These are phyloP conservation scores for Lipomyces sp. DNA, from an alignment of 805 yeast species.

Conservation along the genomic window DNA sequence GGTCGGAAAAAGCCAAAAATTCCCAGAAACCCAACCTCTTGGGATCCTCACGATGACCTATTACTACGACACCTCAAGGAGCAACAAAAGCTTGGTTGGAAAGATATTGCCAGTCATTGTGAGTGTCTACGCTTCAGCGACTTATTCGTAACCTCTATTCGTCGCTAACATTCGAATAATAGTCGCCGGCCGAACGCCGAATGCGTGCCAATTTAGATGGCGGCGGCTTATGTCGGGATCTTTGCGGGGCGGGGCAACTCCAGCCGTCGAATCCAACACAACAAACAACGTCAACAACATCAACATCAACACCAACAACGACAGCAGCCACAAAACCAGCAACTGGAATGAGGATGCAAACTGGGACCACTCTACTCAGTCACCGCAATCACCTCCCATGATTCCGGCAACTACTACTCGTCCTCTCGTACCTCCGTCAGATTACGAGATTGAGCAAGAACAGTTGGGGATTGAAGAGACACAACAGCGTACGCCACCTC, in stretches of 20 bases:
- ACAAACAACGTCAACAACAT: conserved; percentile 2
- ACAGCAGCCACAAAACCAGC: neutral
- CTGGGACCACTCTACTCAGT: neutral
- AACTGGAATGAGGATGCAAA: conserved; percentile 9
- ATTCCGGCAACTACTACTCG: conserved; percentile 21
- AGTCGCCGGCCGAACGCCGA: conserved; percentile 77
- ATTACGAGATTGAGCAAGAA: conserved; percentile 14
- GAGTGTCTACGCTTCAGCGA: conserved; percentile 11
- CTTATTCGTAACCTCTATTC: neutral
- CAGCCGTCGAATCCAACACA: conserved; percentile 10
- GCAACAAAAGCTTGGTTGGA: conserved; percentile 84
- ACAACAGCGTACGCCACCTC: conserved; percentile 4
- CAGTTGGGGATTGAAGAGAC: conserved; percentile 8
- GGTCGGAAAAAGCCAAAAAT: conserved; percentile 37
- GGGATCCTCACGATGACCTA: conserved; percentile 81
- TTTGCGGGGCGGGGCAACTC: conserved; percentile 41
- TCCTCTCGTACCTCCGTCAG: conserved; percentile 17
- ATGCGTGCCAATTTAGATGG: conserved; percentile 91
- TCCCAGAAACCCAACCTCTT: conserved; percentile 56
- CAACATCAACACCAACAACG: conserved; percentile 2
- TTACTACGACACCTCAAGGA: conserved; percentile 77
- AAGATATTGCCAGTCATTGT: conserved; percentile 77
- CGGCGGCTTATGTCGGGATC: conserved; percentile 62
- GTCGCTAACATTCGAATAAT: conserved; percentile 11
- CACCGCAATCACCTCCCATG: conserved; percentile 19